These are phyloP conservation scores for Achlya hypogyna DNA, from an alignment of 352 stramenopile species.

Conservation along the genomic window DNA sequence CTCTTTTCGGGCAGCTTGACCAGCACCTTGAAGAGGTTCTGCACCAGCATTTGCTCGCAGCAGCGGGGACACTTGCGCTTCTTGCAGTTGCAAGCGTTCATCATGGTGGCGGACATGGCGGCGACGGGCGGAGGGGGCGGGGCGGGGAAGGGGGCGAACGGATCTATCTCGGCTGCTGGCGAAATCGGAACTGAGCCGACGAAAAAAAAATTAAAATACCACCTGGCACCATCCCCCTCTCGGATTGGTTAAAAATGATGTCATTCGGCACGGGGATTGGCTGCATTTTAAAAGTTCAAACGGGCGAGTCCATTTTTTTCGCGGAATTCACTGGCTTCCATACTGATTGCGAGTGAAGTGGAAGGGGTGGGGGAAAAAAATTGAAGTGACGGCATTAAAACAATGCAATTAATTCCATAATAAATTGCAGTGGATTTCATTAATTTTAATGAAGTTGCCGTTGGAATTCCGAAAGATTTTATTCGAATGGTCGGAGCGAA, in stretches of 20 bases:
- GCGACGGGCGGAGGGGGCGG: too few relatives aligned
- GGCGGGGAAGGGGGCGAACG: too few relatives aligned
- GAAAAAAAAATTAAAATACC: not conserved
- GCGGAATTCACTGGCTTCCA: not conserved
- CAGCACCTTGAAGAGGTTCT: conserved; percentile 20
- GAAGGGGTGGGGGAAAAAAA: too few relatives aligned
- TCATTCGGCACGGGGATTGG: not conserved
- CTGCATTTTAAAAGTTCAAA: conserved; percentile 15
- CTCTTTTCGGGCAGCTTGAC: conserved; percentile 20
- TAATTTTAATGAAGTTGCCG: not conserved
- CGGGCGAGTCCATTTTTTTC: not conserved
- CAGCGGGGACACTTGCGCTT: conserved; percentile 20
- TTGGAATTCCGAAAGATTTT: not conserved
- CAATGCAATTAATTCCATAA: not conserved
- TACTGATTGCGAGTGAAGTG: not conserved
- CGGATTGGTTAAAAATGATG: not conserved
- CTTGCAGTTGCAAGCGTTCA: conserved; percentile 20
- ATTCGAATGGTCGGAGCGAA: not conserved
- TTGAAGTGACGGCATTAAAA: not conserved
- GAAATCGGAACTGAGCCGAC: not conserved
- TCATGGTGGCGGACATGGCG: conserved; percentile 3
- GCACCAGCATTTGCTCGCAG: conserved; percentile 22
- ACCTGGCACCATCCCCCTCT: not conserved
- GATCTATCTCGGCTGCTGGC: not conserved
- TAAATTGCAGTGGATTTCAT: not conserved